A percentile compares a stretch with the other conserved stretches of the same genome.
Evolutionary conservation across 352 stramenopile species (phyloP).

Genomic region (Globisporangium orthogonon): DNA sequence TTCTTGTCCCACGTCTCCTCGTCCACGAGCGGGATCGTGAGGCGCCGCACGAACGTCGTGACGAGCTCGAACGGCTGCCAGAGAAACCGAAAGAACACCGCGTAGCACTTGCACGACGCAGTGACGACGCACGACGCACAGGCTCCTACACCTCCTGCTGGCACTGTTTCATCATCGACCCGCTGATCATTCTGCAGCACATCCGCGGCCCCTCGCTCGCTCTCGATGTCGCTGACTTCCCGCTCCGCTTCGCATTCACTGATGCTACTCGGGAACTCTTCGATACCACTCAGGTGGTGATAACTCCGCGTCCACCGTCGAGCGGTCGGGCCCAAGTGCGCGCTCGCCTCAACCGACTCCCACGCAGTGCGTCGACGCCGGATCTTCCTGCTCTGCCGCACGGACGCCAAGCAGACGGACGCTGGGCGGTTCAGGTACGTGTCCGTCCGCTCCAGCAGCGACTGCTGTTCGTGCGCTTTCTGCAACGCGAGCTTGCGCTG

Average conservation of each 20-base stretch:
- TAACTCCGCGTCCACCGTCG: conserved; percentile 66
- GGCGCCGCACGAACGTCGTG: conserved; percentile 56
- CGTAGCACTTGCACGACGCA: conserved; percentile 18
- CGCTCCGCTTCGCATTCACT: conserved; percentile 17
- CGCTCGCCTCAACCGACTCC: conserved; percentile 51
- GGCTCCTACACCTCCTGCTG: not conserved
- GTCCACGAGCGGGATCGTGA: conserved; percentile 75
- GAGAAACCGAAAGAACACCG: conserved; percentile 34
- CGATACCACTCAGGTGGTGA: conserved; percentile 50
- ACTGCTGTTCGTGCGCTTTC: conserved; percentile 28
- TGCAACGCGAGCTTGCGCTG: not conserved
- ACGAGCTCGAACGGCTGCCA: conserved; percentile 68
- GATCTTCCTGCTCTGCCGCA: conserved; percentile 34
- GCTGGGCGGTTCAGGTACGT: conserved; percentile 40
- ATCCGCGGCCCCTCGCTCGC: not conserved
- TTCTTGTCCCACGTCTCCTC: conserved; percentile 81
- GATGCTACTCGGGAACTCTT: conserved; percentile 31
- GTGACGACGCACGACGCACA: not conserved
- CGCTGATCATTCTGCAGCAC: not conserved
- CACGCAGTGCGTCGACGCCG: conserved; percentile 39
- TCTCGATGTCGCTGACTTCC: conserved; percentile 10
- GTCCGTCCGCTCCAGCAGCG: conserved; percentile 52
- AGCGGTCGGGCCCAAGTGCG: conserved; percentile 47
- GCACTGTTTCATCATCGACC: too few relatives aligned
- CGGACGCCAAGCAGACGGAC: conserved; percentile 47